Conservation (phyloP, 345 rosid species). For the Ricinus communis region DNA sequence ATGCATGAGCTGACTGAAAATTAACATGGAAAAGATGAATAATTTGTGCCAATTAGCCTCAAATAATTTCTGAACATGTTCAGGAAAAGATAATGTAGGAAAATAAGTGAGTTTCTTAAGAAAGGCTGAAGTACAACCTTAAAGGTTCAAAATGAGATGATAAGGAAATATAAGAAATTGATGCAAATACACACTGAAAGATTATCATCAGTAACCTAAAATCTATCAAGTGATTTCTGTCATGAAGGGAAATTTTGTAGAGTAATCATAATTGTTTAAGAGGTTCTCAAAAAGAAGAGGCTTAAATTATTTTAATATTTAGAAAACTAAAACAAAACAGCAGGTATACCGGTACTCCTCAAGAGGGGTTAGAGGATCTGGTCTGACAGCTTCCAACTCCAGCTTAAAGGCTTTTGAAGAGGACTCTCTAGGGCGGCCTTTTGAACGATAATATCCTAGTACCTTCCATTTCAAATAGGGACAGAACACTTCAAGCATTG, state of each 20-base stretch:
- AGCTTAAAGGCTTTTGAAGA: slow-evolving; percentile 76
- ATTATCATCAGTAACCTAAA: not conserved
- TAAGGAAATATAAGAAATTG: too few relatives aligned
- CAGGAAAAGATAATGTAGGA: not conserved
- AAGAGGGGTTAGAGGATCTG: slow-evolving; percentile 80
- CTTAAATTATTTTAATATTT: not conserved
- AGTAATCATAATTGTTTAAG: not conserved
- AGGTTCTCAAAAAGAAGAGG: not conserved
- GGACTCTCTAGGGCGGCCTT: slow-evolving; percentile 85
- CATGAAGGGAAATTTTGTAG: not conserved
- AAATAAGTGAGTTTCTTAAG: too few relatives aligned
- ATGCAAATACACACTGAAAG: not conserved
- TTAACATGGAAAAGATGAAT: not conserved
- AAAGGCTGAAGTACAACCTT: not conserved
- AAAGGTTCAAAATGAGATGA: not conserved
- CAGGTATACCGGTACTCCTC: slow-evolving; percentile 84
- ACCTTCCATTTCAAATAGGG: slow-evolving; percentile 47
- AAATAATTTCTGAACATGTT: not conserved
- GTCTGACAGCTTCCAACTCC: slow-evolving; percentile 85
- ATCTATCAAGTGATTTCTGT: not conserved
- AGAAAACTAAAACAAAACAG: slow-evolving; percentile 15
- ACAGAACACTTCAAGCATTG: slow-evolving; percentile 14
- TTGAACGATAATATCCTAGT: slow-evolving; percentile 70
- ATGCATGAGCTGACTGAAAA: not conserved
- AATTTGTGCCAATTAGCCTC: not conserved